Evolutionary conservation across 129 eudicot genomes (phyloP).

Genomic region (Escallonia rubra): DNA sequence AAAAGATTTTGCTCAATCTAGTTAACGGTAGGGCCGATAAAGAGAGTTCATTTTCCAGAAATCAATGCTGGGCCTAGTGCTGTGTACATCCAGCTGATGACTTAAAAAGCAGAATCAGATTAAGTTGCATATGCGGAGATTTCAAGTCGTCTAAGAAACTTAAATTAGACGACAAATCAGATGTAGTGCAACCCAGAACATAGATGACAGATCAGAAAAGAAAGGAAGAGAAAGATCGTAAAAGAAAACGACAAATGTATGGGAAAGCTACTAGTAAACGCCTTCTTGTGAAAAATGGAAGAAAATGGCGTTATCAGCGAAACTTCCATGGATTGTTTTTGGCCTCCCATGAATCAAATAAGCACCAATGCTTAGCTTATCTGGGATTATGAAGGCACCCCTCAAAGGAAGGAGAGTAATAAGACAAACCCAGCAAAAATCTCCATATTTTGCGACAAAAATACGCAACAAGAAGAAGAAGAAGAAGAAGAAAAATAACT

Average conservation of each 20-base stretch:
- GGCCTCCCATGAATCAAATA: conserved; percentile 63
- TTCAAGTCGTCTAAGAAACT: conserved; percentile 2
- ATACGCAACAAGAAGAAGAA: too few species aligned
- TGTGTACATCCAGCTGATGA: too few species aligned
- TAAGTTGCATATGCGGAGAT: background rate
- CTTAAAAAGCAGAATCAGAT: background rate
- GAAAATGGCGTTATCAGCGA: conserved; percentile 49
- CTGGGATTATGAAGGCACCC: conserved; percentile 59
- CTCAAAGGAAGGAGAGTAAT: background rate
- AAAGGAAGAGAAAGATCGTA: too few species aligned
- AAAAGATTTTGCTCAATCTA: too few species aligned
- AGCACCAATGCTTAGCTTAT: conserved; percentile 33
- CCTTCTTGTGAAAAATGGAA: conserved; percentile 4
- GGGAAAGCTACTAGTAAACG: conserved; percentile 53
- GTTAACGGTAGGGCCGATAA: too few species aligned
- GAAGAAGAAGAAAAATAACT: background rate
- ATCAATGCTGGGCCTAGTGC: too few species aligned
- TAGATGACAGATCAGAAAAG: background rate
- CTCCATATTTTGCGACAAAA: too few species aligned
- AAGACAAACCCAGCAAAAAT: too few species aligned
- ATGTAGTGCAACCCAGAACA: too few species aligned
- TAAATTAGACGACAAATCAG: background rate
- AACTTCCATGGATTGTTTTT: conserved; percentile 36
- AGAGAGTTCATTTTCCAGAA: too few species aligned
- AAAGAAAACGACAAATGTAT: conserved; percentile 12